These are phyloP conservation scores for Zygosaccharomyces bisporus DNA, from an alignment of 805 yeast species.

Conservation along the genomic window DNA sequence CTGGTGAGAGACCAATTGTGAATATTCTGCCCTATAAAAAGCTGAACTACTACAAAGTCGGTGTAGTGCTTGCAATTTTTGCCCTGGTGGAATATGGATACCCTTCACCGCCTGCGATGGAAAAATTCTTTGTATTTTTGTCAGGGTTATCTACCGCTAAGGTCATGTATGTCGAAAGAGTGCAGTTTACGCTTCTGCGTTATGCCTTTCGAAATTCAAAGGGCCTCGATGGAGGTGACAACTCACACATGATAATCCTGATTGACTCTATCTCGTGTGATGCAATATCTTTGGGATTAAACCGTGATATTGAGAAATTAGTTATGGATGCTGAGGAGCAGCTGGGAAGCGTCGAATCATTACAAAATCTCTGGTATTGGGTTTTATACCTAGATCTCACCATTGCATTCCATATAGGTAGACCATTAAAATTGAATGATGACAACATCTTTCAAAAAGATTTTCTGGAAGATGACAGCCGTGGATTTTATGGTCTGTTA, in stretches of 20 bases:
- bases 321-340: slow-evolving; percentile 17
- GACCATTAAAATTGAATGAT: slow-evolving; percentile 15
- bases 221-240: slow-evolving; percentile 27
- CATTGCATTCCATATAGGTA: slow-evolving; percentile 27
- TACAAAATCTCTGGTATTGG: slow-evolving; percentile 31
- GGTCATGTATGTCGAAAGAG: slow-evolving; percentile 28
- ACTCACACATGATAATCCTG: slow-evolving; percentile 20
- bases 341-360: slow-evolving; percentile 21
- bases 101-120: slow-evolving; percentile 20
- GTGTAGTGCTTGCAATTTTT: slow-evolving; percentile 27
- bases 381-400: slow-evolving; percentile 26
- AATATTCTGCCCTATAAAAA: slow-evolving; percentile 16
- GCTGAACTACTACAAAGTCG: slow-evolving; percentile 30
- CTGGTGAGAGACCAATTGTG: slow-evolving; percentile 8
- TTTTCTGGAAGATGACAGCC: slow-evolving; percentile 4
- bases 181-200: slow-evolving; percentile 28
- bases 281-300: slow-evolving; percentile 25
- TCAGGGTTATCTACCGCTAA: slow-evolving; percentile 31
- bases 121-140: slow-evolving; percentile 22
- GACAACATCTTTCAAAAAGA: slow-evolving; percentile 8
- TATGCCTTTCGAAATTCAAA: slow-evolving; percentile 11
- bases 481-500: slow-evolving; percentile 12
- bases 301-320: slow-evolving; percentile 19
- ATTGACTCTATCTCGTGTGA: slow-evolving; percentile 17
- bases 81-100: slow-evolving; percentile 16